Percentiles rank a stretch among this genome's conserved stretches.
Conservation (phyloP, 2,329 filamentous ascomycete genomes). For the Stachybotrys elegans region DNA sequence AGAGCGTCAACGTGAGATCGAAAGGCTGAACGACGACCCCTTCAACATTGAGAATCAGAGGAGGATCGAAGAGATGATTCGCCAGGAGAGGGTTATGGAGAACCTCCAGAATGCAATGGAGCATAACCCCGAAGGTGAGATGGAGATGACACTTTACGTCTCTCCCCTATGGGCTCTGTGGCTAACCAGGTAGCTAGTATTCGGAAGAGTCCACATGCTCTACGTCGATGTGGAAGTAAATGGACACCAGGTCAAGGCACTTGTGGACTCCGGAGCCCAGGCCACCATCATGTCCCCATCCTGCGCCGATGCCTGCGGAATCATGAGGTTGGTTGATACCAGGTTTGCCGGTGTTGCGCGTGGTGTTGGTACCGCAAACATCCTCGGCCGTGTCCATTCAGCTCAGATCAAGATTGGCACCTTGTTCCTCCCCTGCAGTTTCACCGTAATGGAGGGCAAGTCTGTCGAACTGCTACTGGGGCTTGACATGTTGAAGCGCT, state of each 20-base stretch:
- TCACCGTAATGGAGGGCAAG: slow-evolving; percentile 99
- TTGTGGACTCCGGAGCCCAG: slow-evolving; percentile 96
- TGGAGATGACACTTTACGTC: slow-evolving; percentile 50
- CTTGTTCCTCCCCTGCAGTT: slow-evolving; percentile 85
- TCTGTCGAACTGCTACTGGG: slow-evolving; percentile 89
- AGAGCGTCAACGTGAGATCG: slow-evolving; percentile 78
- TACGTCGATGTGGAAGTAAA: slow-evolving; percentile 97
- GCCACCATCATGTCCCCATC: slow-evolving; percentile 97
- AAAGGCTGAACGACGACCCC: slow-evolving; percentile 83
- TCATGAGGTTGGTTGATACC: slow-evolving; percentile 92
- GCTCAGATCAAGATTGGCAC: slow-evolving; percentile 91
- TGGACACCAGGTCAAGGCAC: slow-evolving; percentile 83
- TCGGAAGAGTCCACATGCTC: slow-evolving; percentile 90
- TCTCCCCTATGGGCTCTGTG: neutral
- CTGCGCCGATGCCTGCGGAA: slow-evolving; percentile 86
- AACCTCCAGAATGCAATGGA: slow-evolving; percentile 96
- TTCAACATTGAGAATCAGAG: slow-evolving; percentile 89
- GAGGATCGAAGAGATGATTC: slow-evolving; percentile 95
- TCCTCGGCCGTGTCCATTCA: slow-evolving; percentile 90
- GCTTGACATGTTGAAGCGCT: slow-evolving; percentile 93
- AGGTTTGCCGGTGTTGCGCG: slow-evolving; percentile 88
- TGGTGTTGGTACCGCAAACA: slow-evolving; percentile 90
- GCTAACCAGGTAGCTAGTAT: slow-evolving; percentile 52
- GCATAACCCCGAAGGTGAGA: slow-evolving; percentile 88
- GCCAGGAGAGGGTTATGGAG: slow-evolving; percentile 88